Percentiles rank a stretch among this genome's conserved stretches.
These are phyloP conservation scores for Rhynchospora breviuscula DNA, from an alignment of 176 grass and related monocot species.

Conservation along the genomic window DNA sequence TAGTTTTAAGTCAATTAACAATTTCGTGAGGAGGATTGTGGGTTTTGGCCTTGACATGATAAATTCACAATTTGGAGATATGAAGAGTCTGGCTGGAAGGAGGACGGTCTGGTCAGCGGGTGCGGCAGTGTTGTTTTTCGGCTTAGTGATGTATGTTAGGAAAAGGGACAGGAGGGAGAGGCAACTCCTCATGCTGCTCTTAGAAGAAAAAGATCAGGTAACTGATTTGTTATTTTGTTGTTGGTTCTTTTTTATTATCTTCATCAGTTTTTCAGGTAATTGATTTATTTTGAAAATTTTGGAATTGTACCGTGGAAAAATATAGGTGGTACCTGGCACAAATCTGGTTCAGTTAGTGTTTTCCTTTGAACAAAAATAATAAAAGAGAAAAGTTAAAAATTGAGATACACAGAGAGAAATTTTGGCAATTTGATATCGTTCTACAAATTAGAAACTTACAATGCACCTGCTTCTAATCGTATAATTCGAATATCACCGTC, in stretches of 20 bases:
- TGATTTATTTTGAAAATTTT: background rate
- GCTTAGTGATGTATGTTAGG: slow-evolving; percentile 45
- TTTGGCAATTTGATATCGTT: too few relatives aligned
- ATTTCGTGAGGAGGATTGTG: slow-evolving; percentile 35
- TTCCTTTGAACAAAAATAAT: background rate
- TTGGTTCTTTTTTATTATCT: background rate
- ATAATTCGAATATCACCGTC: too few relatives aligned
- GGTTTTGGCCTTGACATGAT: slow-evolving; percentile 27
- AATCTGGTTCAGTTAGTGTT: background rate
- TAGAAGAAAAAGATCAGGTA: slow-evolving; percentile 69
- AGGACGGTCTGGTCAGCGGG: slow-evolving; percentile 47
- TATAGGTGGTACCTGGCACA: background rate
- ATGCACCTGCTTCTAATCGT: too few relatives aligned
- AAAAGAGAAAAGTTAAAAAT: background rate
- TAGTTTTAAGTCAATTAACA: slow-evolving; percentile 19
- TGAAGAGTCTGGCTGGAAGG: slow-evolving; percentile 35
- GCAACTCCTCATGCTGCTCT: slow-evolving; percentile 48
- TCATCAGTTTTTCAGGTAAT: background rate
- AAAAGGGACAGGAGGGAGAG: slow-evolving; percentile 54
- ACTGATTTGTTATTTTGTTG: background rate
- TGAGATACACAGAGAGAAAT: too few relatives aligned
- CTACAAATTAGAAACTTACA: too few relatives aligned
- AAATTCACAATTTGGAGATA: slow-evolving; percentile 21
- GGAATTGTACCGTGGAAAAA: background rate
- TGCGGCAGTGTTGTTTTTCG: slow-evolving; percentile 28